Evolutionary conservation across 345 rosid species (phyloP).

Genomic region (Mercurialis annua): DNA sequence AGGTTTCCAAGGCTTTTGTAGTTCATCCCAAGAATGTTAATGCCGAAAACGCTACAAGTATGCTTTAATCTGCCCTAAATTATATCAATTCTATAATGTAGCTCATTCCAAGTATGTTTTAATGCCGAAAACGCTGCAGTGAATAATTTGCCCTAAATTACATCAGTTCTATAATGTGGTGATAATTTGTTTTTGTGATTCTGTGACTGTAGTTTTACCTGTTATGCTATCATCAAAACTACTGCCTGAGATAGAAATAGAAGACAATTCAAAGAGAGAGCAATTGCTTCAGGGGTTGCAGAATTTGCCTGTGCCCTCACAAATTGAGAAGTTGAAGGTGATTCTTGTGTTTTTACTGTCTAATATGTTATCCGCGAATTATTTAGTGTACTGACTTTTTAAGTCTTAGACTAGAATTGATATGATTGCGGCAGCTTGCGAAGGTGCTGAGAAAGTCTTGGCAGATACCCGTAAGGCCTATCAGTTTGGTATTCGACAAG

Average conservation of each 20-base stretch:
- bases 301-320: slow-evolving; percentile 59
- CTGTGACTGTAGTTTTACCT: slow-evolving; percentile 60
- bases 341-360: slow-evolving; percentile 6
- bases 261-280: slow-evolving; percentile 76
- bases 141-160: too few relatives aligned
- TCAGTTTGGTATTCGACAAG: slow-evolving; percentile 75
- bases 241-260: slow-evolving; percentile 90
- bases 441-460: slow-evolving; percentile 79
- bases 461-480: slow-evolving; percentile 89
- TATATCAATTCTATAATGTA: too few relatives aligned
- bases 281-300: slow-evolving; percentile 90
- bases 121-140: too few relatives aligned
- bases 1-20: slow-evolving; percentile 79
- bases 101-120: too few relatives aligned
- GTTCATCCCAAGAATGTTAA: slow-evolving; percentile 89
- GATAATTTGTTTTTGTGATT: slow-evolving; percentile 9
- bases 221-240: slow-evolving; percentile 94
- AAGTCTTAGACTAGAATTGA: slow-evolving; percentile 65
- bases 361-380: neutral
- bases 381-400: slow-evolving; percentile 15
- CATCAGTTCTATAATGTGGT: neutral
- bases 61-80: slow-evolving; percentile 13
- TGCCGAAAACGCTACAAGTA: slow-evolving; percentile 78
- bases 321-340: slow-evolving; percentile 80
- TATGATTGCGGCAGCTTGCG: slow-evolving; percentile 91